Percentiles rank a stretch among this genome's conserved stretches.
Evolutionary conservation across 768 basidiomycete species (phyloP).

Genomic region (Cyclocybe cylindracea): DNA sequence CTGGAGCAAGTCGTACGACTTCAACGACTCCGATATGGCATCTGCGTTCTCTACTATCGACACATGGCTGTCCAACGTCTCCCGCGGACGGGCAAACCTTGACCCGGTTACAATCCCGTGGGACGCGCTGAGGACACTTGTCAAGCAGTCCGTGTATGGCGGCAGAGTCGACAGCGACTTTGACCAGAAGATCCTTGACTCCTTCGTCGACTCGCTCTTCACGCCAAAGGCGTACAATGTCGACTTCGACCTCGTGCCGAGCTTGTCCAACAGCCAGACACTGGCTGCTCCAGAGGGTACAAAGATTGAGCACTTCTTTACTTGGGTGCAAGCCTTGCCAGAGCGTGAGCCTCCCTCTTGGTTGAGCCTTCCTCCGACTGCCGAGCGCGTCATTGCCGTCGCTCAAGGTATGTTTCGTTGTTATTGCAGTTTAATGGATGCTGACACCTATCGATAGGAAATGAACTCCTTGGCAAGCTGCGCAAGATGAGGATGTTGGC

Average conservation of each 20-base stretch:
- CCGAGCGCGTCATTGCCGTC: constrained; percentile 88
- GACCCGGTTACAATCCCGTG: constrained; percentile 93
- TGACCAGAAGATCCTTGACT: constrained; percentile 89
- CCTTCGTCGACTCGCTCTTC: constrained; percentile 91
- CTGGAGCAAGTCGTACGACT: constrained; percentile 97
- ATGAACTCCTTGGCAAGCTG: constrained; percentile 80
- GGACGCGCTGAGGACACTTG: constrained; percentile 89
- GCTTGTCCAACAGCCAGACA: constrained; percentile 52
- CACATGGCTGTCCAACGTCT: constrained; percentile 77
- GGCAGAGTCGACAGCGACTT: constrained; percentile 94
- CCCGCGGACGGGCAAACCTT: constrained; percentile 89
- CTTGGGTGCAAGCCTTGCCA: constrained; percentile 87
- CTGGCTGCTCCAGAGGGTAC: constrained; percentile 88
- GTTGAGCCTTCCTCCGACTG: constrained; percentile 90
- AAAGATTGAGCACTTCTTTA: constrained; percentile 86
- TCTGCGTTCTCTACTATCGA: constrained; percentile 93
- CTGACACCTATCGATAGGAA: constrained; percentile 48
- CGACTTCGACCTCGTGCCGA: constrained; percentile 86
- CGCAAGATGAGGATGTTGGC: constrained; percentile 90
- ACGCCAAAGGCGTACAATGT: constrained; percentile 88
- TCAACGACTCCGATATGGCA: constrained; percentile 98
- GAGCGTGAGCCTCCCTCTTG: constrained; percentile 94
- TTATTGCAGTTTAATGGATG: not conserved
- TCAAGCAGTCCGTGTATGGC: constrained; percentile 97
- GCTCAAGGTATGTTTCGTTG: constrained; percentile 68